These are phyloP conservation scores for Didymella keratinophila DNA, from an alignment of 2,329 filamentous ascomycete genomes.

Conservation along the genomic window DNA sequence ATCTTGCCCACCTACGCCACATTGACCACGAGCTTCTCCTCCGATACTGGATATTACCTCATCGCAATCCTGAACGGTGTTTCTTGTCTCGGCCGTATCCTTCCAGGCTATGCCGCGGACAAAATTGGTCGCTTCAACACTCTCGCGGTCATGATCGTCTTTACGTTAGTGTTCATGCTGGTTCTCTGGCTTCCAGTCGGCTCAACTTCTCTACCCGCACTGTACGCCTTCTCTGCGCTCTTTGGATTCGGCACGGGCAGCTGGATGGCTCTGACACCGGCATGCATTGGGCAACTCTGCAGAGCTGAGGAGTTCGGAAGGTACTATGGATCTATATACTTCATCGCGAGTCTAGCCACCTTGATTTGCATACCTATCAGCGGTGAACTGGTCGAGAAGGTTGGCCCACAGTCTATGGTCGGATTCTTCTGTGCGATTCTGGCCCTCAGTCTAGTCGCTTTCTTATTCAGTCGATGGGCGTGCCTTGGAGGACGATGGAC, in stretches of 20 bases:
- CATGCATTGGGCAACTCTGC: conserved; percentile 59
- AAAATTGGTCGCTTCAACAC: conserved; percentile 54
- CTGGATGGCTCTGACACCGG: conserved; percentile 55
- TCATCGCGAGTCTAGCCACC: conserved; percentile 47
- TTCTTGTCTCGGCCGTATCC: conserved; percentile 51
- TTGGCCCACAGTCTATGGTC: conserved; percentile 45
- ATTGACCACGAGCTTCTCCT: conserved; percentile 44
- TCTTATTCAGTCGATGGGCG: conserved; percentile 48
- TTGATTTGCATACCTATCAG: conserved; percentile 48
- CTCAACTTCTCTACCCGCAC: conserved; percentile 37
- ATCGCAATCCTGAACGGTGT: conserved; percentile 53
- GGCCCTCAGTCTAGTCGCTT: conserved; percentile 41
- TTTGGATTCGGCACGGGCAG: conserved; percentile 59
- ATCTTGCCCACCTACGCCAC: conserved; percentile 54
- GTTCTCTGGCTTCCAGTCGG: conserved; percentile 48
- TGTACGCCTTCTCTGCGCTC: conserved; percentile 53
- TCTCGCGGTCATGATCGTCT: conserved; percentile 47
- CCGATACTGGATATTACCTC: conserved; percentile 47
- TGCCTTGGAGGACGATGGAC: conserved; percentile 45
- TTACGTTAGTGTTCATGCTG: conserved; percentile 49
- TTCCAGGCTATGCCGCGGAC: conserved; percentile 53
- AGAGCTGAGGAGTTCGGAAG: conserved; percentile 58
- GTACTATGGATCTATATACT: conserved; percentile 60
- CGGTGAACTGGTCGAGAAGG: conserved; percentile 46
- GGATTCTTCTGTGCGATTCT: conserved; percentile 46